These are phyloP conservation scores for Biscogniauxia marginata DNA, from an alignment of 2,329 filamentous ascomycete genomes.

Conservation along the genomic window DNA sequence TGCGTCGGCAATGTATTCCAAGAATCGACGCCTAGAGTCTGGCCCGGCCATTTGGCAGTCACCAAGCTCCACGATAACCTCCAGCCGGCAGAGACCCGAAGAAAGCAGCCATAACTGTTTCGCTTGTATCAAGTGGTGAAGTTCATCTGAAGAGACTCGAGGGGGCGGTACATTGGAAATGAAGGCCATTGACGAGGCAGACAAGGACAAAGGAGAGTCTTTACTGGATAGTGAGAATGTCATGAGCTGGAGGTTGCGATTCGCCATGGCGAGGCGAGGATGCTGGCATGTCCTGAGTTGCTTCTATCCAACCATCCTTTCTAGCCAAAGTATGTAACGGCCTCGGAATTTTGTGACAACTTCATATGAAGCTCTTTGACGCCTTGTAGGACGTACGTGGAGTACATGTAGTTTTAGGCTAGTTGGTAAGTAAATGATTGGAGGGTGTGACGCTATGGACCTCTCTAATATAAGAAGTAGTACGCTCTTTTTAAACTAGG, in stretches of 20 bases:
- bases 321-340: not conserved
- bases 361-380: too few relatives aligned
- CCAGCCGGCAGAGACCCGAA: slow-evolving; percentile 26
- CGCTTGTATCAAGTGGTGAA: slow-evolving; percentile 21
- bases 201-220: slow-evolving; percentile 16
- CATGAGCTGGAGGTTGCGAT: slow-evolving; percentile 23
- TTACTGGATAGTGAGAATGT: slow-evolving; percentile 22
- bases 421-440: too few relatives aligned
- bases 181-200: slow-evolving; percentile 23
- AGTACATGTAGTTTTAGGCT: too few relatives aligned
- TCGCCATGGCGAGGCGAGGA: slow-evolving; percentile 17
- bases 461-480: too few relatives aligned
- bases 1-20: slow-evolving; percentile 24
- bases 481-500: too few relatives aligned
- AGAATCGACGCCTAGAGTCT: slow-evolving; percentile 14
- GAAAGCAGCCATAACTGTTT: slow-evolving; percentile 30
- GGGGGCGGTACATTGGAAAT: slow-evolving; percentile 18
- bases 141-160: slow-evolving; percentile 10
- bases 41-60: slow-evolving; percentile 4
- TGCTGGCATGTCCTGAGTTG: not conserved
- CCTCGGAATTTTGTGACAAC: too few relatives aligned
- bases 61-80: slow-evolving; percentile 19
- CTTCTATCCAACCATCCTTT: not conserved
- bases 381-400: too few relatives aligned
- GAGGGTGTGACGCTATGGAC: too few relatives aligned